A percentile compares a stretch with the other conserved stretches of the same genome.
These are phyloP conservation scores for Aristolochia fimbriata DNA, from an alignment of 164 flowering plant species.

Conservation along the genomic window DNA sequence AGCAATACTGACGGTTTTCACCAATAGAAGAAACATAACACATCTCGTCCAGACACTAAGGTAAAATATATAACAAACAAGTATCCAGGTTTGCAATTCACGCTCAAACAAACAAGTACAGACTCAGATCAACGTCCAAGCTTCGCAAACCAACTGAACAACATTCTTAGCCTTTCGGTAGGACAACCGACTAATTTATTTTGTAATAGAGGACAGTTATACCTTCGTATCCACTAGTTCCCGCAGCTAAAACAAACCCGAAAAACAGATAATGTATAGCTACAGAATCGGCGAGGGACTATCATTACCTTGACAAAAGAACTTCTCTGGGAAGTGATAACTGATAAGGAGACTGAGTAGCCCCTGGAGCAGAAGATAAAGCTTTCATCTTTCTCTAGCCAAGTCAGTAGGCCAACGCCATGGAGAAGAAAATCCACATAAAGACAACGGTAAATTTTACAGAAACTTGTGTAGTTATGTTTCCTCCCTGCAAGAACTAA, in stretches of 20 bases:
- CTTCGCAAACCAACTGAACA: too few species aligned
- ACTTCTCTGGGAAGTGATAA: neutral
- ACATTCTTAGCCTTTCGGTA: neutral
- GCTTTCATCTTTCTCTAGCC: neutral
- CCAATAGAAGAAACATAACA: too few species aligned
- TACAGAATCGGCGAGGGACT: neutral
- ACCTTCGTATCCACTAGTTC: neutral
- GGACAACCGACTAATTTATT: neutral
- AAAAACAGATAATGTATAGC: neutral
- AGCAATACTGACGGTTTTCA: too few species aligned
- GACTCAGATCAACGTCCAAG: too few species aligned
- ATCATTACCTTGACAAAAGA: neutral
- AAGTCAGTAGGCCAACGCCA: neutral
- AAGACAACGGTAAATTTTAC: neutral
- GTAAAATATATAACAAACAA: too few species aligned
- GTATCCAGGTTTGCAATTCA: too few species aligned
- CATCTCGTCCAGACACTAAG: too few species aligned
- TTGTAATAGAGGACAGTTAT: neutral
- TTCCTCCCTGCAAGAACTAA: neutral
- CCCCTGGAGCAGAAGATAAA: neutral
- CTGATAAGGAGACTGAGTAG: neutral
- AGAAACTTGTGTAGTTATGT: neutral
- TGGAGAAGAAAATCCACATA: neutral
- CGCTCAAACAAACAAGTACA: too few species aligned
- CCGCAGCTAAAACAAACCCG: neutral